Percentiles rank a stretch among this genome's conserved stretches.
These are phyloP conservation scores for Orychophragmus violaceus DNA, from an alignment of 345 rosid species.

Conservation along the genomic window DNA sequence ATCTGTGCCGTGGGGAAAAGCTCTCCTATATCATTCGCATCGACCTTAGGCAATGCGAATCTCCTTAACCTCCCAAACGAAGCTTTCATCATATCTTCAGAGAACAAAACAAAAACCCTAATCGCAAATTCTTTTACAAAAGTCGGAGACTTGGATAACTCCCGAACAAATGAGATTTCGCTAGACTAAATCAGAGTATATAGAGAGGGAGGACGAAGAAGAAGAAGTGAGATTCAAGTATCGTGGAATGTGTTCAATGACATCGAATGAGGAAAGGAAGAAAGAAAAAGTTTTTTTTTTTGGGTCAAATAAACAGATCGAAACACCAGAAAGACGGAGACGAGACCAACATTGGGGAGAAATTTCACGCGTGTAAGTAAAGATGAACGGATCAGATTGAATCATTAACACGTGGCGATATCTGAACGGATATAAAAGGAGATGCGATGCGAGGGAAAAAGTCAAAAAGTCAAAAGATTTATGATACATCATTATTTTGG, in stretches of 20 bases:
- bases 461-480: slow-evolving; percentile 24
- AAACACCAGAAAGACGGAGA: slow-evolving; percentile 14
- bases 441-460: neutral
- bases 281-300: neutral
- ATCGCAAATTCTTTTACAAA: neutral
- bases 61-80: slow-evolving; percentile 59
- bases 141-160: neutral
- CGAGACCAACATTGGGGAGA: slow-evolving; percentile 11
- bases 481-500: neutral
- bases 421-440: slow-evolving; percentile 7
- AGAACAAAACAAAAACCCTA: slow-evolving; percentile 7
- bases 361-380: slow-evolving; percentile 18
- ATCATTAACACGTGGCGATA: slow-evolving; percentile 10
- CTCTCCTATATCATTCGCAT: slow-evolving; percentile 52
- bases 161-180: neutral
- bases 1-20: slow-evolving; percentile 46
- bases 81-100: slow-evolving; percentile 56
- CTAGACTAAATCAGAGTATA: neutral
- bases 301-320: slow-evolving; percentile 31
- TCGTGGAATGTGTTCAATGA: slow-evolving; percentile 16
- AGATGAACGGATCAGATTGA: neutral
- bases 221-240: slow-evolving; percentile 23
- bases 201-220: neutral
- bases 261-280: slow-evolving; percentile 16
- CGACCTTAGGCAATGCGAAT: slow-evolving; percentile 63